Base-by-base conservation (phyloP, 495 filamentous ascomycete species). In the Aspergillus cristatus region DNA sequence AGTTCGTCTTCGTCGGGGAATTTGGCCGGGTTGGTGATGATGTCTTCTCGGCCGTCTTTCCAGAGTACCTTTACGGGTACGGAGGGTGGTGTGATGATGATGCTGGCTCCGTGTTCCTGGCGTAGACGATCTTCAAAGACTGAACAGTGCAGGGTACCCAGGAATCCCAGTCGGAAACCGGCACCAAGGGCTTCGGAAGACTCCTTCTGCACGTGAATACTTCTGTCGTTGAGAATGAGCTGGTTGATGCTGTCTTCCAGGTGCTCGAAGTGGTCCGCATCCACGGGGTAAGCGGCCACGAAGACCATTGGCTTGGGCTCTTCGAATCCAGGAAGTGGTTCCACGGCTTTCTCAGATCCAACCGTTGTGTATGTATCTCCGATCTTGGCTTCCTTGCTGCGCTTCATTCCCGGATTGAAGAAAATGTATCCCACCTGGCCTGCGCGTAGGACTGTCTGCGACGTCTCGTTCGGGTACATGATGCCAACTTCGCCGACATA, bases 291-390 rank as follows among this genome's bases (percentile, higher is more conserved):
- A 1, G 93, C 91, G 4, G 90, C 88, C 8, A 98, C 91, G 52
- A 97, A 98, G 15, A 96, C 91, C 91, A 98, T 98, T 2, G 90
- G 81, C 59, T 98, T 94, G 6, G 91, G 91, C 53, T 98, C 93
- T 60, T 94, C 91, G 44, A 98, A 98, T 1, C 91, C 93, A 0
- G 86, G 86, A 39, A 88, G 77, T 14, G 84, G 78, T 53, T 86
- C 73, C 1, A 98, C 88, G 1, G 68, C 46, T 42, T 78, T 76
- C 57, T 95, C 84, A 11, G 61, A 78, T 0, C 89, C 90, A 6
- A 88, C 75, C n/a, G 71, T 80, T 2, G 91, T 94, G 51, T 82
- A 94, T 1, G 91, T 97, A 46, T 97, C 93, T 14, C 91, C 91
- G 34, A 97, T 81, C 63, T 94, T 93, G 34, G 91, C 88, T 50